Conservation (phyloP, 345 rosid genomes). For the Aquilaria malaccensis region DNA sequence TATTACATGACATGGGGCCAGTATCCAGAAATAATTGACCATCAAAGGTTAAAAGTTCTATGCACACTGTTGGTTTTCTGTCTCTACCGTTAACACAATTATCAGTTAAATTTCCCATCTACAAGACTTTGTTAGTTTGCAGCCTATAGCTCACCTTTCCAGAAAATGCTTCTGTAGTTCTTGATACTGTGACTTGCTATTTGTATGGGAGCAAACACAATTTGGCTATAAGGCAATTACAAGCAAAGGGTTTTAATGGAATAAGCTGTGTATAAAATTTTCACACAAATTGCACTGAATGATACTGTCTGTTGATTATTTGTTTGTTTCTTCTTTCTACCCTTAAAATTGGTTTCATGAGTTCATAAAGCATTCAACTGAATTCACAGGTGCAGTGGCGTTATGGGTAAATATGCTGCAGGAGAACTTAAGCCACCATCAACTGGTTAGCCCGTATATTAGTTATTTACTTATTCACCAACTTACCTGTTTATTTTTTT, state of each 20-base stretch:
- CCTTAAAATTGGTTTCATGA: slow-evolving; percentile 2
- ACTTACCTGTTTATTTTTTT: neutral
- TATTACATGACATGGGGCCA: too few species aligned
- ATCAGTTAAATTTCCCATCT: too few species aligned
- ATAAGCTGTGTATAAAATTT: neutral
- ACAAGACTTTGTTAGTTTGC: too few species aligned
- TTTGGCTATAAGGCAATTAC: neutral
- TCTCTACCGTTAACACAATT: too few species aligned
- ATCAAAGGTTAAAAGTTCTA: too few species aligned
- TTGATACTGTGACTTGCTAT: neutral
- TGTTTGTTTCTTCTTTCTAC: neutral
- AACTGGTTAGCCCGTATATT: slow-evolving; percentile 31
- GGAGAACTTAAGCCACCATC: slow-evolving; percentile 98
- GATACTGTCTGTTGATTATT: neutral
- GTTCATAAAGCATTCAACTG: neutral
- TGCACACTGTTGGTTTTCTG: too few species aligned
- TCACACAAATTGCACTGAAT: neutral
- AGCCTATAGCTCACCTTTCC: too few species aligned
- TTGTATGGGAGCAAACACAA: neutral
- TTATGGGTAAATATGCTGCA: slow-evolving; percentile 94
- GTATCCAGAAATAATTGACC: too few species aligned
- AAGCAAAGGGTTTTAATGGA: neutral
- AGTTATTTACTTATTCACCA: slow-evolving; percentile 21
- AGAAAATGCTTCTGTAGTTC: neutral
- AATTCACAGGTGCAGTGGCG: slow-evolving; percentile 88